Base-by-base conservation (phyloP, 2,329 filamentous ascomycete genomes). In the Fusarium ambrosium region DNA sequence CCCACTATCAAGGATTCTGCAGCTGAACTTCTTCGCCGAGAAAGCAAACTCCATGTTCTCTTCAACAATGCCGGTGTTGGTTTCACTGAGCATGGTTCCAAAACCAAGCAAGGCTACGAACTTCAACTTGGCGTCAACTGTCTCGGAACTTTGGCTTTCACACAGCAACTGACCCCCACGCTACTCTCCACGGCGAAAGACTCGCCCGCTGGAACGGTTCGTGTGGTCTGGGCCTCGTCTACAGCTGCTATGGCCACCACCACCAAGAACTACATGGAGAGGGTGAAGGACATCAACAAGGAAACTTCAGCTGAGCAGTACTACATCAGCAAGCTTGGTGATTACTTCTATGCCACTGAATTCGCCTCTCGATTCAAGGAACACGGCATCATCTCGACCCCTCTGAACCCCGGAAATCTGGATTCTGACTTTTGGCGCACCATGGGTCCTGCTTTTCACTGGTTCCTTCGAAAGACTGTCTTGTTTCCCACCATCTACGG, bases 51-150 rank as follows among this genome's bases (percentile, higher is more conserved):
- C 2, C 81, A 86, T 55, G 74, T 84, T 1, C 73, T 86, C 5
- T 72, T 85, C 71, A 84, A 86, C 70, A 87, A 87, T 73, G 85
- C 85, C 2, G 85, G 81, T 9, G 79, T 86, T 39, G 84, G 84
- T 72, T 79, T 78, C 10, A 80, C 84, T 0, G 84, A 85, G 0
- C 69, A 76, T 16, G 84, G 82, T 0, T 81, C 79, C 56, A 81
- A 79, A 74, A 85, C 84, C 1, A 79, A 79, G 4, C 84, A 85
- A 34, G 79, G 79, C 18, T 82, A 85, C 68, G 85, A 86, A 66
- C 79, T 85, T 9, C 85, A 86, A 72, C 80, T 86, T 4, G 85
- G 84, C 14, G 81, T 82, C 4, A 86, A 86, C 65, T 82, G 83
- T 45, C 71, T 86, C 18, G 85, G 84, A 1, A 80, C 80, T 2